Evolutionary conservation across 495 filamentous ascomycete species (phyloP).

Genomic region (Penicillium simplicissimum): DNA sequence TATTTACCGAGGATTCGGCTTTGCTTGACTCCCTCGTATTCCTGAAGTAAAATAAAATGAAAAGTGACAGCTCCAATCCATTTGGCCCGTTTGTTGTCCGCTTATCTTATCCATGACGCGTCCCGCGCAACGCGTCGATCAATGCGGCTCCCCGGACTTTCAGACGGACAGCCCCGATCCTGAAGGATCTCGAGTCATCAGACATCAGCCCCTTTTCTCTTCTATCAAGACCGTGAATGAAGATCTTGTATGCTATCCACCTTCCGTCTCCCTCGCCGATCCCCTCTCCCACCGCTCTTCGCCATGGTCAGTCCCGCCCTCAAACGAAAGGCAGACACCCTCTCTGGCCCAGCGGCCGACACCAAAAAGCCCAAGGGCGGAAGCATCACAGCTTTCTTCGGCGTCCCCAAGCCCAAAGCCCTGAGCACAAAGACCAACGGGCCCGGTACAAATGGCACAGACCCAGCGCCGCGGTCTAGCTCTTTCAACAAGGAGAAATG

Average conservation of each 20-base stretch:
- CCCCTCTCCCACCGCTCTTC: conserved; percentile 5
- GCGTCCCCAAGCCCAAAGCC: conserved; percentile 50
- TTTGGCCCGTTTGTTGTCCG: conserved; percentile 5
- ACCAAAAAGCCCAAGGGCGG: conserved; percentile 68
- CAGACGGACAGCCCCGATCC: not conserved
- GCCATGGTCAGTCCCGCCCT: conserved; percentile 34
- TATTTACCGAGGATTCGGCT: no score
- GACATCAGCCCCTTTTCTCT: not conserved
- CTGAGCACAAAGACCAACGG: conserved; percentile 25
- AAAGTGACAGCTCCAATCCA: not conserved
- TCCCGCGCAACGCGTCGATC: conserved; percentile 24
- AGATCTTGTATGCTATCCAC: not conserved
- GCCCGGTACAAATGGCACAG: conserved; percentile 1
- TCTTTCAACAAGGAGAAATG: conserved; percentile 89
- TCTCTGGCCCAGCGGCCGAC: conserved; percentile 26
- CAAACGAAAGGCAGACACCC: conserved; percentile 41
- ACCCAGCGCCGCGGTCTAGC: conserved; percentile 25
- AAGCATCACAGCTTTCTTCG: conserved; percentile 68
- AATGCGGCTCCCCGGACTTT: not conserved
- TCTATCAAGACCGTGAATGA: not conserved
- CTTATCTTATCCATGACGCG: conserved; percentile 19
- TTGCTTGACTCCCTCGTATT: not conserved
- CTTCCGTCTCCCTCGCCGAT: not conserved
- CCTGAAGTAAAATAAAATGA: not conserved
- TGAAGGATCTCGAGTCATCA: not conserved